phyloP scores from a whole-genome alignment of 2,329 filamentous ascomycete species.

The Ambrosiella beaveri region DNA sequence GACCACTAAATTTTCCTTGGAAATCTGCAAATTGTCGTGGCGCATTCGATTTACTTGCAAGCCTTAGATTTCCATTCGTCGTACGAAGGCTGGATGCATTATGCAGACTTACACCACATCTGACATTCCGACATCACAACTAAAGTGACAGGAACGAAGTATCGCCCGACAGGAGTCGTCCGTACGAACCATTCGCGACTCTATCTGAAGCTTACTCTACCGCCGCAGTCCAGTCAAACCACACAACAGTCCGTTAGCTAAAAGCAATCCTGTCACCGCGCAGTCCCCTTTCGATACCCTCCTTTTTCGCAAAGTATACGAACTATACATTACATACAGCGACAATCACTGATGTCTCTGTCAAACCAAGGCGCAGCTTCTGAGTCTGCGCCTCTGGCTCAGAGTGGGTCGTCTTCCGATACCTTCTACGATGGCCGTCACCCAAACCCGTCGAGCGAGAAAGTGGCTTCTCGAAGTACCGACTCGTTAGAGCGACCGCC shows the following conservation, averaged over 20 bases:
- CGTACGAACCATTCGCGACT: too few relatives aligned
- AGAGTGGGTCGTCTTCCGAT: not conserved
- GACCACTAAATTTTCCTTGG: too few relatives aligned
- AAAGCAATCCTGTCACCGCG: not conserved
- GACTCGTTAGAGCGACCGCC: not conserved
- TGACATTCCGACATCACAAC: not conserved
- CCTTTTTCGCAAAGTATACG: too few relatives aligned
- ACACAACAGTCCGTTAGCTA: not conserved
- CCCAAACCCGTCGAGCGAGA: not conserved
- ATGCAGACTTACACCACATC: not conserved
- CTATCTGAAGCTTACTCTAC: too few relatives aligned
- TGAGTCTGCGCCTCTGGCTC: too few relatives aligned
- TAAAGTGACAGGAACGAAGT: too few relatives aligned
- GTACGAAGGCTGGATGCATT: not conserved
- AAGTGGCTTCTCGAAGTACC: not conserved
- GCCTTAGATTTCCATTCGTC: not conserved
- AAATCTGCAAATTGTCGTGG: not conserved
- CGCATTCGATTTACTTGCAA: not conserved
- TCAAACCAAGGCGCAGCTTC: too few relatives aligned
- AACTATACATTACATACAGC: too few relatives aligned
- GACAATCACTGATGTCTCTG: too few relatives aligned
- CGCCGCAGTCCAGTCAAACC: too few relatives aligned
- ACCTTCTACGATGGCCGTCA: not conserved
- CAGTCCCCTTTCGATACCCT: too few relatives aligned
- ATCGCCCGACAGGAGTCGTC: too few relatives aligned